Evolutionary conservation across 139 green algal species (phyloP), one percentile per base, ranked within the genome.

Genomic region (Bryopsis sp.): DNA sequence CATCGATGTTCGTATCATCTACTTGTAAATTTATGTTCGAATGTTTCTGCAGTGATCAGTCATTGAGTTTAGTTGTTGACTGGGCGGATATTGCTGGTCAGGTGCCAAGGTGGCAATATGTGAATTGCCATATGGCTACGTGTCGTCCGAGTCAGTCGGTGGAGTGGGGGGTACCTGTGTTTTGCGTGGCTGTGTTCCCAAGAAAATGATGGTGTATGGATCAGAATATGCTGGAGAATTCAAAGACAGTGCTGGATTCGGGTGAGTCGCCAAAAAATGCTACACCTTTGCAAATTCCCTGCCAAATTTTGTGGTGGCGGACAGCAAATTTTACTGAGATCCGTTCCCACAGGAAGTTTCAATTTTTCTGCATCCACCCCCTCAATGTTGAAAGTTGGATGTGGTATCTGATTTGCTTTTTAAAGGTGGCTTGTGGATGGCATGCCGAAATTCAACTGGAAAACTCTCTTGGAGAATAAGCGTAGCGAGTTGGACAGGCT

Each of bases 161-260:
- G 90, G 90, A n/a, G 68, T 91, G 1, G 90, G 90, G 3, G 90
- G 90, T 60, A 96, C 90, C 0, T 97, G 94, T 76, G 94, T 99
- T 22, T 89, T 99, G 71, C 83, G 94, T 4, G 94, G 94, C 34
- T 99, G 94, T 76, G 94, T 99, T 54, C 94, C 94, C 31, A 99
- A 99, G 81, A 99, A 99, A 84, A 83, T 99, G 3, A 83, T 99
- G 58, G 92, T 98, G 63, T 99, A 94, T 43, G 89, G 85, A n/a
- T 89, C 82, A 1, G 74, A 88, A 46, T 99, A 92, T 70, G 62
- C 83, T 28, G 83, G 92, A 11, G 70, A 88, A 22, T 97, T 97
- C 72, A 66, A 83, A 38, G 89, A 94, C 59, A 84, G 84, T 8
- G 39, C 70, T 1, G 94, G 91, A 8, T 99, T 98, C 74, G 82